phyloP scores from a whole-genome alignment of 225 moss, liverwort and hornwort species.

The Physcomitrellopsis africana region DNA sequence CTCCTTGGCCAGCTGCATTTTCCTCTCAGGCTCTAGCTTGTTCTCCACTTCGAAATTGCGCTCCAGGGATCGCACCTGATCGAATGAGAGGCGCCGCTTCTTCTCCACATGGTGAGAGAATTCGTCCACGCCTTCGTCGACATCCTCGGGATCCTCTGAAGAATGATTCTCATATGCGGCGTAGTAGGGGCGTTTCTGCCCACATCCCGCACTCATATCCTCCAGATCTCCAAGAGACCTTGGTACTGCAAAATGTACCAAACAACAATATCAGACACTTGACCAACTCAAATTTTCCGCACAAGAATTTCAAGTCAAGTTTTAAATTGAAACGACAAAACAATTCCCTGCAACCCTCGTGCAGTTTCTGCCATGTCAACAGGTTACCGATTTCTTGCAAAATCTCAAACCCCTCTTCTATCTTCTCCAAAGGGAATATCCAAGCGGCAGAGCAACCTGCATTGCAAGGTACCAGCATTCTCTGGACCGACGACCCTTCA shows the following conservation, averaged over 20 bases:
- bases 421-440: no score
- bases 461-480: slow-evolving; percentile 22
- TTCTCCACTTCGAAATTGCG: slow-evolving; percentile 97
- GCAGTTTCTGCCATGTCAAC: background rate
- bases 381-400: background rate
- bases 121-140: slow-evolving; percentile 69
- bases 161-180: slow-evolving; percentile 60
- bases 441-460: background rate
- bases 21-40: slow-evolving; percentile 96
- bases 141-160: slow-evolving; percentile 69
- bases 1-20: slow-evolving; percentile 96
- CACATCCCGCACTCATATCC: slow-evolving; percentile 45
- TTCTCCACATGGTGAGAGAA: slow-evolving; percentile 80
- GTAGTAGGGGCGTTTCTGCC: slow-evolving; percentile 75
- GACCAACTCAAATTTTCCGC: background rate
- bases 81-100: slow-evolving; percentile 83
- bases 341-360: no score
- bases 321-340: background rate
- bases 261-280: slow-evolving; percentile 5
- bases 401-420: background rate
- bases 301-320: no score
- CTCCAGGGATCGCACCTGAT: slow-evolving; percentile 95
- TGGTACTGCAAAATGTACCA: slow-evolving; percentile 38
- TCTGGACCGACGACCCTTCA: background rate
- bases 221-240: slow-evolving; percentile 61